Percentiles rank a stretch among this genome's conserved stretches.
phyloP scores from a whole-genome alignment of 1,284 basidiomycete species.

The Omphalotus olearius region DNA sequence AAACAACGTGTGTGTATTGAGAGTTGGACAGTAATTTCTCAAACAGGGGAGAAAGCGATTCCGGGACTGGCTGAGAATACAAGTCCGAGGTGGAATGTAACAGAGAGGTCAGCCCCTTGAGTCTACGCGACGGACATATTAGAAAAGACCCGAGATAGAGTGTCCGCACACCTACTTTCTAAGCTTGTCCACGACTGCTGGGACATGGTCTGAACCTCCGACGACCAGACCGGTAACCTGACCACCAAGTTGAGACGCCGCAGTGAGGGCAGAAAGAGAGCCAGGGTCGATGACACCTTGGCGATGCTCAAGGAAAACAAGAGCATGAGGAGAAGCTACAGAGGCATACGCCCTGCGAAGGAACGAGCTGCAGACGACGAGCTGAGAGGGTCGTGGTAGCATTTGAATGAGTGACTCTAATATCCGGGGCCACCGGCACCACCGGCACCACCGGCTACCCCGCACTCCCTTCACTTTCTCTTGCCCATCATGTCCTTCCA shows the following conservation, averaged over 20 bases:
- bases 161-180: constrained; percentile 58
- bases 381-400: constrained; percentile 10
- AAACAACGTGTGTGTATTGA: constrained; percentile 85
- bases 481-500: constrained; percentile 59
- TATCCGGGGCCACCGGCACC: neutral
- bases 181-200: constrained; percentile 66
- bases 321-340: constrained; percentile 56
- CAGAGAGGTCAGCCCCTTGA: constrained; percentile 44
- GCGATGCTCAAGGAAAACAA: constrained; percentile 88
- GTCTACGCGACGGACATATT: constrained; percentile 28
- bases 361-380: constrained; percentile 19
- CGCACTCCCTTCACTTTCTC: neutral
- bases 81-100: constrained; percentile 49
- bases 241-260: constrained; percentile 82
- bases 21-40: constrained; percentile 48
- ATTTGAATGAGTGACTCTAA: constrained; percentile 5
- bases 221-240: constrained; percentile 87
- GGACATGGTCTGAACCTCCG: constrained; percentile 71
- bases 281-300: constrained; percentile 79
- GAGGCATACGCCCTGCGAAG: constrained; percentile 52
- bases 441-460: neutral
- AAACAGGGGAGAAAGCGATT: constrained; percentile 50
- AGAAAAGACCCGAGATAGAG: constrained; percentile 7
- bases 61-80: constrained; percentile 46
- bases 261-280: constrained; percentile 87